A percentile compares a stretch with the other conserved stretches of the same genome.
phyloP scores from a whole-genome alignment of 257 asterid genomes.

The Solanum chaucha region DNA sequence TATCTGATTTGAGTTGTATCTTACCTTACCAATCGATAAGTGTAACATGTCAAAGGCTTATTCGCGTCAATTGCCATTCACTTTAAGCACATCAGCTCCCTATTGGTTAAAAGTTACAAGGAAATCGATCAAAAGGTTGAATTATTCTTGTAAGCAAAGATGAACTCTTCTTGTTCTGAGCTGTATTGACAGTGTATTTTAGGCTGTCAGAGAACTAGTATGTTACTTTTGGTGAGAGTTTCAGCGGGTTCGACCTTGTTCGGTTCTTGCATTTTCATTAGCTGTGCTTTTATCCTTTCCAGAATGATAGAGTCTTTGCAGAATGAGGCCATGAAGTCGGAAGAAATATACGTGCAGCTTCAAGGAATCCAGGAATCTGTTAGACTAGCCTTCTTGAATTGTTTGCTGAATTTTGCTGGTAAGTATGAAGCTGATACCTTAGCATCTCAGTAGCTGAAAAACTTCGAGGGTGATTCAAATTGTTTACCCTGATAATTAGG shows the following conservation, averaged over 20 bases:
- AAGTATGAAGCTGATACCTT: conserved; percentile 8
- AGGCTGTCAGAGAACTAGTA: not conserved
- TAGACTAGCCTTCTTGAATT: conserved; percentile 80
- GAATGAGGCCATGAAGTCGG: conserved; percentile 68
- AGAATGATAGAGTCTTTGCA: conserved; percentile 81
- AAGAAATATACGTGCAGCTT: conserved; percentile 64
- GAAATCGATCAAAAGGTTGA: not conserved
- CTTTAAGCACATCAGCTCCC: not conserved
- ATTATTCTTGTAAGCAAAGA: not conserved
- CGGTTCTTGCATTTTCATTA: not conserved
- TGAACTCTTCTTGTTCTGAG: not conserved
- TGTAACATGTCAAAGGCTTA: not conserved
- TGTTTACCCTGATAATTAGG: conserved; percentile 36
- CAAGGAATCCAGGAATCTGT: conserved; percentile 91
- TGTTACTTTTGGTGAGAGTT: not conserved
- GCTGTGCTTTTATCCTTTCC: conserved; percentile 14
- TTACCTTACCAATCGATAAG: not conserved
- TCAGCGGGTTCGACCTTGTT: not conserved
- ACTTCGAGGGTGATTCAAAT: not conserved
- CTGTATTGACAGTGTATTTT: not conserved
- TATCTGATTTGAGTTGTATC: not conserved
- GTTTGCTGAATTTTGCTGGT: conserved; percentile 91
- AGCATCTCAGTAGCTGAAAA: not conserved
- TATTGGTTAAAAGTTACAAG: not conserved
- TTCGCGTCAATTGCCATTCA: not conserved